Evolutionary conservation across 176 grass and related monocot species (phyloP), one percentile per base, ranked within the genome.

Genomic region (Chloris gayana): DNA sequence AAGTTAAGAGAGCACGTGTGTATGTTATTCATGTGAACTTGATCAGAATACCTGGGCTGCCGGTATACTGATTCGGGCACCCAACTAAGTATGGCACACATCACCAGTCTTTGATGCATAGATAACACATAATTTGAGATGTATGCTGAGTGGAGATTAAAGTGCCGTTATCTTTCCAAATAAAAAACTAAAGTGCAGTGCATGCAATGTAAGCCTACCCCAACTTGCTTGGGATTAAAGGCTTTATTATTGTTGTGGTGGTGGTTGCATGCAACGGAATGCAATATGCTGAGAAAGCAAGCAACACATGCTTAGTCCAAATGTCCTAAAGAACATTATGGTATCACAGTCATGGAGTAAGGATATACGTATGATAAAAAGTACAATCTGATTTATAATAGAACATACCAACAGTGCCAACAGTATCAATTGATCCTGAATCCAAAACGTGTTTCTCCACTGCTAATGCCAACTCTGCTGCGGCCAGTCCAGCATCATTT

Each of bases 401-500:
- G 62, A 83, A 53, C 81, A 24, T 93, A 98, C 95, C 95, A 70
- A 93, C 88, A 33, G 95, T 95, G 51, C 92, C 95, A 71, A 98
- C 95, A 37, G 95, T 98, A 78, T 98, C 92, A 75, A 95, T 74
- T 66, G 95, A 98, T 79, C 88, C 90, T 54, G 95, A 98, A 71
- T 93, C 92, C 65, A 95, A 49, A 72, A 98, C 95, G 32, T 98
- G 86, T 87, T 92, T 98, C 84, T 98, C 95, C 67, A 93, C 82
- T 31, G 92, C 86, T 79, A 98, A 83, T 81, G 92, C 88, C 64
- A 98, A 73, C 75, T 98, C 92, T 67, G 95, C 95, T 76, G 92
- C 92, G 25, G 88, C 96, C 70, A 98, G 71, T 82, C 96, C 90
- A 78, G 84, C 96, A 89, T 98, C 96, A 86, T 95, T 95, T 86